Evolutionary conservation across 2,329 filamentous ascomycete species (phyloP).

Genomic region (Colletotrichum endophyticum): DNA sequence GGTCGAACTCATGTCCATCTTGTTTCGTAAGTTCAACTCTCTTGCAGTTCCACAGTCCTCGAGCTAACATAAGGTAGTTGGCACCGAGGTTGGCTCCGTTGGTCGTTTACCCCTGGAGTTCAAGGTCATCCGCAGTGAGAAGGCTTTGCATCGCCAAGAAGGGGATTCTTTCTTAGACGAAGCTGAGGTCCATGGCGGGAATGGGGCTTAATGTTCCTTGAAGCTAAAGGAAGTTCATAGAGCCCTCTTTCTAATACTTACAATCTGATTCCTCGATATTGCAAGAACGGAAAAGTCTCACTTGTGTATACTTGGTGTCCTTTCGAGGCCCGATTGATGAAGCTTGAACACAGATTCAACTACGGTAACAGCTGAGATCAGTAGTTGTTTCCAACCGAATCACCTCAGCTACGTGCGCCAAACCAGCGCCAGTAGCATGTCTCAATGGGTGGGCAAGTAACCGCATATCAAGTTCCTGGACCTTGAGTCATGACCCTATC

Average conservation of each 20-base stretch:
- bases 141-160: neutral
- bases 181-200: neutral
- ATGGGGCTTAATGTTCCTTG: neutral
- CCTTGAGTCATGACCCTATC: neutral
- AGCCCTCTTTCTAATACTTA: neutral
- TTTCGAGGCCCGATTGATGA: neutral
- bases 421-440: neutral
- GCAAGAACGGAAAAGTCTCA: neutral
- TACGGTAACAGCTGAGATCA: neutral
- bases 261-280: neutral
- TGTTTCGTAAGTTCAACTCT: neutral
- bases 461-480: neutral
- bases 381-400: neutral
- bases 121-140: neutral
- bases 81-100: neutral
- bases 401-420: neutral
- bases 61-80: neutral
- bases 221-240: neutral
- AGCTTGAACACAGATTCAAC: neutral
- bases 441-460: neutral
- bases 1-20: neutral
- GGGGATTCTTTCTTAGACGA: neutral
- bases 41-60: neutral
- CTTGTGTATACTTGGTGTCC: neutral
- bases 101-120: slow-evolving; percentile 2